These are phyloP conservation scores for Saksenaea oblongispora DNA, from an alignment of 371 early-diverging fungal species.

Conservation along the genomic window DNA sequence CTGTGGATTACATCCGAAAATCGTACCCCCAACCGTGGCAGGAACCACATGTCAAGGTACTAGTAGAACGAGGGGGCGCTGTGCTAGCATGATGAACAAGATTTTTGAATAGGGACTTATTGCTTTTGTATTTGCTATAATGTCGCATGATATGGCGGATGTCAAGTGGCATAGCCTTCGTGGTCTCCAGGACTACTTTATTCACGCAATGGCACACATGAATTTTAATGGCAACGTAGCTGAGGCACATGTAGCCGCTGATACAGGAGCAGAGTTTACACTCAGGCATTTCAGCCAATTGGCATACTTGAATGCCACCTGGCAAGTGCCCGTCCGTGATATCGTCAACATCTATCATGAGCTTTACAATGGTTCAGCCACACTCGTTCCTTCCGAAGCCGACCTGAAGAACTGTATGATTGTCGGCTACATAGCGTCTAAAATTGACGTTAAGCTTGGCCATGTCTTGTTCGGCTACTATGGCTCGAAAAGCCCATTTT, in stretches of 20 bases:
- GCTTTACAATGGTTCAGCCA: conserved; percentile 16
- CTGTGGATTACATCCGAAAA: conserved; percentile 61
- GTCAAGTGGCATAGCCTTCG: conserved; percentile 83
- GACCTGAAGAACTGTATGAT: conserved; percentile 62
- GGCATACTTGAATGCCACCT: conserved; percentile 53
- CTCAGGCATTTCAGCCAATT: conserved; percentile 51
- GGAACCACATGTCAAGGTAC: conserved; percentile 30
- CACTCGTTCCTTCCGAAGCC: conserved; percentile 28
- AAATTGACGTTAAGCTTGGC: conserved; percentile 57
- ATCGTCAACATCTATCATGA: conserved; percentile 68
- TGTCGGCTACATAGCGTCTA: conserved; percentile 64
- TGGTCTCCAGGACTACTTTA: conserved; percentile 70
- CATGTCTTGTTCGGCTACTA: conserved; percentile 48
- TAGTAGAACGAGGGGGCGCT: not conserved
- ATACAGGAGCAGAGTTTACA: conserved; percentile 83
- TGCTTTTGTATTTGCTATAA: conserved; percentile 78
- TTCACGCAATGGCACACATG: conserved; percentile 62
- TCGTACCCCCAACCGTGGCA: conserved; percentile 23
- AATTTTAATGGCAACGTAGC: conserved; percentile 62
- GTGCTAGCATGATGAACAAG: not conserved
- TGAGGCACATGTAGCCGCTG: conserved; percentile 74
- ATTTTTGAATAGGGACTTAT: conserved; percentile 52
- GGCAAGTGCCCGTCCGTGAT: conserved; percentile 81
- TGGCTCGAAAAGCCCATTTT: conserved; percentile 63
- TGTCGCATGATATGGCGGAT: conserved; percentile 85